phyloP scores from a whole-genome alignment of 306 rosid species.

The Inga oerstediana region DNA sequence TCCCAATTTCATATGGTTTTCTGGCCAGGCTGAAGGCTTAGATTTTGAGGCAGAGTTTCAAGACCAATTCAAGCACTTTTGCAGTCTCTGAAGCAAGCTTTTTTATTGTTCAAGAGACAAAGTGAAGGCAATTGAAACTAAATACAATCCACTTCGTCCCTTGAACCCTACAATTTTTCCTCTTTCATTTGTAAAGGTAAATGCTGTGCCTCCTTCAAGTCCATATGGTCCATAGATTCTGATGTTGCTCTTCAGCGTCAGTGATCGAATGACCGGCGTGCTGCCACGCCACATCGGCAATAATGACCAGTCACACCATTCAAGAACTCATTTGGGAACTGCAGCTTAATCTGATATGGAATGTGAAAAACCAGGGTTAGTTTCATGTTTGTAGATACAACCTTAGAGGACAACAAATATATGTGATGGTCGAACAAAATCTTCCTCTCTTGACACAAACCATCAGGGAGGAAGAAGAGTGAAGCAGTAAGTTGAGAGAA shows the following conservation, averaged over 20 bases:
- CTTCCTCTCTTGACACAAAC: no score
- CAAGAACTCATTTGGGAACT: conserved; percentile 59
- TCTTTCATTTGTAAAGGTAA: conserved; percentile 42
- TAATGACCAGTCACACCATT: conserved; percentile 34
- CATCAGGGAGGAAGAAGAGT: no score
- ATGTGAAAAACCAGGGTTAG: neutral
- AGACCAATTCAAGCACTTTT: conserved; percentile 21
- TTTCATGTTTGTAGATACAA: conserved; percentile 27
- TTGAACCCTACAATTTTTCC: conserved; percentile 48
- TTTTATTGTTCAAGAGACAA: conserved; percentile 13
- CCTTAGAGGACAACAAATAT: no score
- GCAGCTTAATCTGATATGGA: conserved; percentile 49
- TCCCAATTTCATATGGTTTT: neutral
- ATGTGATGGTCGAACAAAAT: no score
- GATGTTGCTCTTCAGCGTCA: conserved; percentile 55
- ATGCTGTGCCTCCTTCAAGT: conserved; percentile 65
- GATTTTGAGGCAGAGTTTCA: conserved; percentile 32
- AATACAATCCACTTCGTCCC: conserved; percentile 54
- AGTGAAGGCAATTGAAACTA: conserved; percentile 59
- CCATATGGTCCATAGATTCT: conserved; percentile 68
- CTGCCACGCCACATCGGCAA: no score
- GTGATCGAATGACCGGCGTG: conserved; percentile 52
- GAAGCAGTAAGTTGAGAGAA: no score
- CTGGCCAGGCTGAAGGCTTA: conserved; percentile 14
- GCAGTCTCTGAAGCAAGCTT: no score